phyloP scores from a whole-genome alignment of 768 basidiomycete genomes.

The Amanita rubescens region DNA sequence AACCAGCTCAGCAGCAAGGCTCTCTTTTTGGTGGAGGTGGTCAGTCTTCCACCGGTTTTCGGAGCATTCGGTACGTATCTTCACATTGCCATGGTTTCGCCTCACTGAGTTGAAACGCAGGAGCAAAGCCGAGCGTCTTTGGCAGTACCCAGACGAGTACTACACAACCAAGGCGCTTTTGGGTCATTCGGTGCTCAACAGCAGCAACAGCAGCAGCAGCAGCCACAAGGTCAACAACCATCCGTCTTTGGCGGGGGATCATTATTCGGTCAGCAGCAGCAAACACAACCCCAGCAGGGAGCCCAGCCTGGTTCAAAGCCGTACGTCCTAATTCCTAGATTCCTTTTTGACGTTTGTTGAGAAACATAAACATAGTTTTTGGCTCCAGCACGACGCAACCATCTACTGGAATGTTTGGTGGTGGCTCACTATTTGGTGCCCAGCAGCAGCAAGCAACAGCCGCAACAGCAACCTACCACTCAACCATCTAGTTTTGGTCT shows the following conservation, averaged over 20 bases:
- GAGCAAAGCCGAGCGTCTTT: constrained; percentile 38
- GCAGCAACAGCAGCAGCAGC: constrained; percentile 31
- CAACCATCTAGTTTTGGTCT: constrained; percentile 27
- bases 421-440: constrained; percentile 13
- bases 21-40: constrained; percentile 31
- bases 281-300: constrained; percentile 19
- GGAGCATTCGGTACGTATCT: constrained; percentile 25
- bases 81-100: background rate
- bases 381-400: background rate
- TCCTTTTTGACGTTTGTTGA: background rate
- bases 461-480: constrained; percentile 25
- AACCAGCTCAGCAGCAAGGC: constrained; percentile 13
- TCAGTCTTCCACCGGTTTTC: constrained; percentile 24
- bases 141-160: constrained; percentile 27
- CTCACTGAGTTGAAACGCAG: constrained; percentile 13
- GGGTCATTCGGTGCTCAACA: constrained; percentile 32
- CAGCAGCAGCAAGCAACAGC: constrained; percentile 17
- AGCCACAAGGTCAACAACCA: constrained; percentile 21
- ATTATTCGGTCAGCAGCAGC: constrained; percentile 14
- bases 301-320: constrained; percentile 22
- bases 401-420: constrained; percentile 17
- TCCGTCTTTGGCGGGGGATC: constrained; percentile 19
- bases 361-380: background rate
- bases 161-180: constrained; percentile 32
- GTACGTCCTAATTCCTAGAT: constrained; percentile 14